Evolutionary conservation across 768 basidiomycete genomes (phyloP).

Genomic region (Tricholoma matsutake): DNA sequence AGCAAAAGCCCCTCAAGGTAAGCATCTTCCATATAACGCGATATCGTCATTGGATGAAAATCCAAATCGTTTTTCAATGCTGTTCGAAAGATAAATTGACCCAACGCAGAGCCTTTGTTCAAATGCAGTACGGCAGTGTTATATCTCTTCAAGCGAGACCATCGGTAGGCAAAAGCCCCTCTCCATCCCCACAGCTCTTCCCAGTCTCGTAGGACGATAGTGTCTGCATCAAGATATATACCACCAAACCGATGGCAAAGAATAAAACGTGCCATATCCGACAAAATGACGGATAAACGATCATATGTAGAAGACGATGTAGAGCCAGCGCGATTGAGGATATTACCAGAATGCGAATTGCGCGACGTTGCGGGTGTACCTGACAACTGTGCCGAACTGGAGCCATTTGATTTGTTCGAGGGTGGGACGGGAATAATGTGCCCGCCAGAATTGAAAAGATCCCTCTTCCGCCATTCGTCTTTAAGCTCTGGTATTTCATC

Average conservation of each 20-base stretch:
- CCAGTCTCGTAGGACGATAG: constrained; percentile 95
- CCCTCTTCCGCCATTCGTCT: constrained; percentile 84
- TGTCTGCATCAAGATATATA: constrained; percentile 96
- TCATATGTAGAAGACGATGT: constrained; percentile 85
- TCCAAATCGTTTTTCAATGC: constrained; percentile 92
- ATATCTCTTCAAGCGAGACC: constrained; percentile 90
- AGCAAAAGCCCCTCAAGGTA: constrained; percentile 79
- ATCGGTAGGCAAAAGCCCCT: constrained; percentile 95
- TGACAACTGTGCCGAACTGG: neutral
- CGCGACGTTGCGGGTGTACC: constrained; percentile 10
- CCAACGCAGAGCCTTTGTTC: constrained; percentile 90
- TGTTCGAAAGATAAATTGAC: constrained; percentile 90
- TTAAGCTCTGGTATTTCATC: constrained; percentile 88
- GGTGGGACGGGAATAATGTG: constrained; percentile 64
- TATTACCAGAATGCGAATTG: constrained; percentile 41
- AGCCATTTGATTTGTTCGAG: constrained; percentile 28
- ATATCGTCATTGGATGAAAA: constrained; percentile 97
- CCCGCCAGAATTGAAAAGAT: constrained; percentile 87
- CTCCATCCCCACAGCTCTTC: constrained; percentile 97
- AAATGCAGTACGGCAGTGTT: constrained; percentile 95
- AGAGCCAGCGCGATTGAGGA: constrained; percentile 77
- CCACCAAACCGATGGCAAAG: constrained; percentile 97
- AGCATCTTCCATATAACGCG: constrained; percentile 87
- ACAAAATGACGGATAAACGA: constrained; percentile 86
- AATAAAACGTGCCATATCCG: constrained; percentile 96